Evolutionary conservation across 371 early-diverging fungal species (phyloP), one percentile per base, ranked within the genome.

Genomic region (Batrachochytrium dendrobatidis): DNA sequence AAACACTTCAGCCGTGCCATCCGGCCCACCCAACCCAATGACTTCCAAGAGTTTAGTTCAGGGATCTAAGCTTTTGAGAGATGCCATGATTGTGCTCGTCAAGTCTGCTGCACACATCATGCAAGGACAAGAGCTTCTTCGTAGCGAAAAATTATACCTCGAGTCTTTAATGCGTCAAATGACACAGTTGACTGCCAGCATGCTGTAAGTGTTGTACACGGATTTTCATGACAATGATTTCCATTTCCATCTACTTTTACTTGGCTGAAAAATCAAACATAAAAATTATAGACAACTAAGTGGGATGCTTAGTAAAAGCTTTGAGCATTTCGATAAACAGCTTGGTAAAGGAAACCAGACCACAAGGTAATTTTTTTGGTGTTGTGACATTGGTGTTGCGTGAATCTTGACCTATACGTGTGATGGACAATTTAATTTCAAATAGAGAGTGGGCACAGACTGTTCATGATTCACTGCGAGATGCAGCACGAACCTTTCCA

Each of bases 41-140:
- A n/a, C n/a, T n/a, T 8, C 10, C 51, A 51, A 51, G 51, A 32
- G 51, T 3, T 29, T 60, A 3, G 30, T 56, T 7, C 34, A 32
- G 17, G 61, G 61, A 6, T 29, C 55, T 26, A 60, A 60, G 44
- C 52, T 60, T 22, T 26, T 57, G 26, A 44, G 54, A 15, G 52
- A 61, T 24, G 55, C 56, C 15, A 34, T 54, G 2, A 46, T 54
- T 39, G 49, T 55, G 44, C 26, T 61, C 1, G 48, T 61, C 22
- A 61, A 56, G 31, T 34, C 56, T 20, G 56, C 56, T 30, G 61
- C 56, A 12, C 56, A 55, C 30, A 12, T 61, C 31, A 61, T 61
- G 61, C 54, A 55, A 12, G 61, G 51, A 18, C 29, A 32, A 7
- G 61, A 61, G 32, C 34, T 49, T 32, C 34, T 50, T 1, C 44